phyloP scores from a whole-genome alignment of 768 basidiomycete species.

The Phylloporus sp. region DNA sequence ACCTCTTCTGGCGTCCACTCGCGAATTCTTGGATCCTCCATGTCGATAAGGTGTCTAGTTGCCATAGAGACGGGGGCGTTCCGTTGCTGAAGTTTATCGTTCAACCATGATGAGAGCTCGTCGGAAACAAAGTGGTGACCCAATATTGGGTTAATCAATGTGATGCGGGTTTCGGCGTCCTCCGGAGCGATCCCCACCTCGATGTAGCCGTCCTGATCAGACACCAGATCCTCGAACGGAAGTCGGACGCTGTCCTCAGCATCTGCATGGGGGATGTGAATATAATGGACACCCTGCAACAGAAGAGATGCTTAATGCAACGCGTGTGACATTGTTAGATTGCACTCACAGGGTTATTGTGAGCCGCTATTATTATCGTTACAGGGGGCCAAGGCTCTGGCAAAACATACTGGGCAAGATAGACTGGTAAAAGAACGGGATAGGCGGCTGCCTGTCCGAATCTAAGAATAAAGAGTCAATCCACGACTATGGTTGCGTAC shows the following conservation, averaged over 20 bases:
- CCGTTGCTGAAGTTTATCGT: constrained; percentile 23
- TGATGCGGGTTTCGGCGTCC: constrained; percentile 14
- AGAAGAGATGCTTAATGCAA: neutral
- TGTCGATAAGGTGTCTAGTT: constrained; percentile 18
- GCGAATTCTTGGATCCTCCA: constrained; percentile 37
- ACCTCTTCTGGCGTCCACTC: constrained; percentile 38
- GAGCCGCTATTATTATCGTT: constrained; percentile 27
- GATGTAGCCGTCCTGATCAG: constrained; percentile 22
- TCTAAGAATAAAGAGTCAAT: constrained; percentile 4
- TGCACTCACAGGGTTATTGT: constrained; percentile 23
- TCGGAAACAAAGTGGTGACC: constrained; percentile 31
- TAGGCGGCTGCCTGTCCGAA: constrained; percentile 48
- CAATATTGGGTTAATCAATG: constrained; percentile 17
- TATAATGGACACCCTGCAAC: constrained; percentile 23
- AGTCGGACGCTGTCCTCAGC: constrained; percentile 12
- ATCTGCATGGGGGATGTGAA: constrained; percentile 25
- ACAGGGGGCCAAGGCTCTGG: constrained; percentile 24
- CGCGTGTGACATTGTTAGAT: neutral
- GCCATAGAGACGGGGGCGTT: constrained; percentile 21
- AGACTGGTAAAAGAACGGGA: constrained; percentile 61
- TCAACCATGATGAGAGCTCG: constrained; percentile 29
- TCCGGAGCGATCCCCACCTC: constrained; percentile 9
- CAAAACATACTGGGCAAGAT: constrained; percentile 48
- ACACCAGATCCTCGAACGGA: constrained; percentile 22
- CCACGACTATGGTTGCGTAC: constrained; percentile 30